A percentile compares a stretch with the other conserved stretches of the same genome.
Conservation (phyloP, 257 asterid genomes). For the Solanum pinnatisectum region DNA sequence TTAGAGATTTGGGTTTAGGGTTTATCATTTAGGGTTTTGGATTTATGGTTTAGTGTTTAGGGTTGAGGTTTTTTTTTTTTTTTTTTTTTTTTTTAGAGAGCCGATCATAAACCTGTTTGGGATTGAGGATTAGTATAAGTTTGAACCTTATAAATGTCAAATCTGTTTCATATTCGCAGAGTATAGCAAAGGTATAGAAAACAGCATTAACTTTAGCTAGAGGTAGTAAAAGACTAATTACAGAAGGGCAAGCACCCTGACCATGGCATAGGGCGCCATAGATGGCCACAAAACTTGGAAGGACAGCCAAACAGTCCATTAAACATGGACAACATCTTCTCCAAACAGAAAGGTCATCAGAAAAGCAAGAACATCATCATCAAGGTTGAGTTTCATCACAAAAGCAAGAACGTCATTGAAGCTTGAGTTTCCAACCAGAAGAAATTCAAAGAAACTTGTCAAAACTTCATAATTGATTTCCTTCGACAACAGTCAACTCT, state of each 20-base stretch:
- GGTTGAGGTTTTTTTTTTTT: too few relatives aligned
- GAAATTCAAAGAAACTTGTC: constrained; percentile 56
- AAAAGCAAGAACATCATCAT: neutral
- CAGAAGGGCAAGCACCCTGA: constrained; percentile 3
- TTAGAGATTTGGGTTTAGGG: too few relatives aligned
- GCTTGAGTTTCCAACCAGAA: constrained; percentile 46
- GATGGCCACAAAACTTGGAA: constrained; percentile 36
- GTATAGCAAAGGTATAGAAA: neutral
- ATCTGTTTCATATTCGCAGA: neutral
- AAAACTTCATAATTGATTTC: constrained; percentile 29
- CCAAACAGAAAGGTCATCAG: constrained; percentile 1
- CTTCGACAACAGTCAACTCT: constrained; percentile 36
- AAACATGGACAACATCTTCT: constrained; percentile 31
- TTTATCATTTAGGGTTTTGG: too few relatives aligned
- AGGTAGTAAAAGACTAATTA: neutral
- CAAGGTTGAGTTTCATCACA: constrained; percentile 14
- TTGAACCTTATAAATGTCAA: neutral
- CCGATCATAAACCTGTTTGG: neutral
- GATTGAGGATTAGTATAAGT: neutral
- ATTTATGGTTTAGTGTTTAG: too few relatives aligned
- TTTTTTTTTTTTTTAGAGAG: too few relatives aligned
- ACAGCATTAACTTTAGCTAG: neutral
- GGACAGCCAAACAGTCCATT: constrained; percentile 43
- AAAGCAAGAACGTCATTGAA: constrained; percentile 29
- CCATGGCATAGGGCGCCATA: constrained; percentile 30